Percentiles rank a stretch among this genome's conserved stretches.
These are phyloP conservation scores for Phytophthora citrophthora DNA, from an alignment of 352 stramenopile genomes.

Conservation along the genomic window DNA sequence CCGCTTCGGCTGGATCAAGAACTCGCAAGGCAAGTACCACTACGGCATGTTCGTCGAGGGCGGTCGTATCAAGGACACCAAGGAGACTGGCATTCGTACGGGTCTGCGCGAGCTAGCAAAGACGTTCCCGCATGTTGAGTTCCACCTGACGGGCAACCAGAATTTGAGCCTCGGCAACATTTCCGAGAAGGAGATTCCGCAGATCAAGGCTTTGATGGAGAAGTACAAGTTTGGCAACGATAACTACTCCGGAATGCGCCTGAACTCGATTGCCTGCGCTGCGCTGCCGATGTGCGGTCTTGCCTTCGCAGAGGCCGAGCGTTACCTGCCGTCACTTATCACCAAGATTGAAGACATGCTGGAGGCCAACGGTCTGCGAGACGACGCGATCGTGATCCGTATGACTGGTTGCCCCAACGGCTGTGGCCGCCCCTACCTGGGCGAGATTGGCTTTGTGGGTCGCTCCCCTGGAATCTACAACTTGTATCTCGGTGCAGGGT, in stretches of 20 bases:
- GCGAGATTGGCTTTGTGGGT: slow-evolving; percentile 97
- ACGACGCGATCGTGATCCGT: slow-evolving; percentile 97
- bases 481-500: slow-evolving; percentile 94
- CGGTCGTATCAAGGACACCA: slow-evolving; percentile 94
- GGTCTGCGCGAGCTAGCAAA: slow-evolving; percentile 93
- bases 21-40: slow-evolving; percentile 70
- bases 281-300: slow-evolving; percentile 96
- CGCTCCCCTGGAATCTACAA: slow-evolving; percentile 97
- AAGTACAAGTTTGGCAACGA: slow-evolving; percentile 93
- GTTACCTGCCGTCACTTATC: slow-evolving; percentile 94
- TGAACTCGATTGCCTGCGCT: slow-evolving; percentile 95
- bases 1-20: slow-evolving; percentile 81
- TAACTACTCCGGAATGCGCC: slow-evolving; percentile 77
- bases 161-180: slow-evolving; percentile 96
- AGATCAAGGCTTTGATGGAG: slow-evolving; percentile 92
- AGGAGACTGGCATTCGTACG: slow-evolving; percentile 83
- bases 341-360: slow-evolving; percentile 93
- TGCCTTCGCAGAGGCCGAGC: slow-evolving; percentile 97
- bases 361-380: slow-evolving; percentile 87
- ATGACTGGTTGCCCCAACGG: slow-evolving; percentile 99
- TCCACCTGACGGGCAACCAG: slow-evolving; percentile 96
- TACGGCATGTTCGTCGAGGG: slow-evolving; percentile 89
- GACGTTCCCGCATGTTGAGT: slow-evolving; percentile 91
- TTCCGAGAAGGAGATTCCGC: slow-evolving; percentile 86
- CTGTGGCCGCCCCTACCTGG: slow-evolving; percentile 97